phyloP scores from a whole-genome alignment of 2,329 filamentous ascomycete genomes.

The Penicillium sclerotigenum region DNA sequence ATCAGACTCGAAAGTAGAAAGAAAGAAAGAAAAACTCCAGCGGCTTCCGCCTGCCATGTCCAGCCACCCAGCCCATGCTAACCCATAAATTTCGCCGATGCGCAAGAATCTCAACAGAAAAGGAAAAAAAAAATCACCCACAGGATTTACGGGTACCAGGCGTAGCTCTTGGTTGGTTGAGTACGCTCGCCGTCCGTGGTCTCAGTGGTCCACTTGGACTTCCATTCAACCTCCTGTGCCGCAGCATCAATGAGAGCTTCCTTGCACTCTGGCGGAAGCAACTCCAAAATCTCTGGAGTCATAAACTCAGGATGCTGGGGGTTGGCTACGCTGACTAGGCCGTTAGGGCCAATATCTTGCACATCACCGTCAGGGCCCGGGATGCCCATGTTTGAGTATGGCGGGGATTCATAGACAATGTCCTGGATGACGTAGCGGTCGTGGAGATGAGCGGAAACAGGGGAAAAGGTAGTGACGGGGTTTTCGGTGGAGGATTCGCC shows the following conservation, averaged over 20 bases:
- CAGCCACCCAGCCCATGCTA: conserved; percentile 20
- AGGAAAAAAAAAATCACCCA: conserved; percentile 6
- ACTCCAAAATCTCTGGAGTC: conserved; percentile 41
- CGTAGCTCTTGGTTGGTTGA: conserved; percentile 37
- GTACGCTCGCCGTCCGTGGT: conserved; percentile 48
- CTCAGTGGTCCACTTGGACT: conserved; percentile 70
- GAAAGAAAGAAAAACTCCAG: conserved; percentile 10
- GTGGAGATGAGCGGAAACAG: conserved; percentile 56
- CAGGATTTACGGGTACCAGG: conserved; percentile 37
- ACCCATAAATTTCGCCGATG: conserved; percentile 14
- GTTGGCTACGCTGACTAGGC: conserved; percentile 37
- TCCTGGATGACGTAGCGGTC: conserved; percentile 63
- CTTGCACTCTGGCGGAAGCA: conserved; percentile 56
- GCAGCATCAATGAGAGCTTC: conserved; percentile 68
- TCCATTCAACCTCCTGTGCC: conserved; percentile 67
- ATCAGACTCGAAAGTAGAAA: background rate
- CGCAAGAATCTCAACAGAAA: conserved; percentile 9
- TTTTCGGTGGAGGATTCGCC: conserved; percentile 8
- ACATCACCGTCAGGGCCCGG: conserved; percentile 50
- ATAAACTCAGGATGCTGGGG: conserved; percentile 38
- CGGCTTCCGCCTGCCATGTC: conserved; percentile 18
- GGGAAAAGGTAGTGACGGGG: conserved; percentile 46
- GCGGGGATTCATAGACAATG: conserved; percentile 57
- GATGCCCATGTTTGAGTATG: conserved; percentile 56
- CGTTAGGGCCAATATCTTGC: conserved; percentile 42